These are phyloP conservation scores for Aotearoamyces nothofagi DNA, from an alignment of 2,329 filamentous ascomycete genomes.

Conservation along the genomic window DNA sequence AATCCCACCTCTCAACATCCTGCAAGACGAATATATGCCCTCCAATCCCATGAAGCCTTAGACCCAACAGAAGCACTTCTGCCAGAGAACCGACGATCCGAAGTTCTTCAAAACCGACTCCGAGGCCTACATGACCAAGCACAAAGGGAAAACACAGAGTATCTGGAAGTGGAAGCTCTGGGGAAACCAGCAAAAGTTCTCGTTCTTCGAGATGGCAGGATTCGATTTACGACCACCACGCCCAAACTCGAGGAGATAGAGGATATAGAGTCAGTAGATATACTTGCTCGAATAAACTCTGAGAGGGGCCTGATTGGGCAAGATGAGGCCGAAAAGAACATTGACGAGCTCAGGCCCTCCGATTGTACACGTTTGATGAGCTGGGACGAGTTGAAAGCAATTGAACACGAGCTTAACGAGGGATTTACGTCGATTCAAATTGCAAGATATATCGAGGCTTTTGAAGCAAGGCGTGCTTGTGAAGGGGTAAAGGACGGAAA, in stretches of 20 bases:
- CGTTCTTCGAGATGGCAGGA: conserved; percentile 16
- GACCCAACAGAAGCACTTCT: not conserved
- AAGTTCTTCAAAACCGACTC: not conserved
- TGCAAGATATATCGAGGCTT: conserved; percentile 10
- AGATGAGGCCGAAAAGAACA: conserved; percentile 16
- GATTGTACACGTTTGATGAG: conserved; percentile 6
- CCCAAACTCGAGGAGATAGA: not conserved
- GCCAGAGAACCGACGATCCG: not conserved
- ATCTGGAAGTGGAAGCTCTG: conserved; percentile 9
- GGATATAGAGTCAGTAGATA: conserved; percentile 14
- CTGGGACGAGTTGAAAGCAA: conserved; percentile 14
- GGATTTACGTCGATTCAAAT: conserved; percentile 17
- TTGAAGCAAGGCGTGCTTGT: conserved; percentile 1
- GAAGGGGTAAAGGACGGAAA: too few species aligned
- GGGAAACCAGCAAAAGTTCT: conserved; percentile 15
- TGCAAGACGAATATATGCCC: too few species aligned
- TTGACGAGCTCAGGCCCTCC: conserved; percentile 14
- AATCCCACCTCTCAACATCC: too few species aligned
- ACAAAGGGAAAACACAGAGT: conserved; percentile 10
- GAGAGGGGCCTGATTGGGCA: conserved; percentile 15
- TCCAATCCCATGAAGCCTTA: too few species aligned
- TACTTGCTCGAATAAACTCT: conserved; percentile 12
- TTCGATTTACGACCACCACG: conserved; percentile 5
- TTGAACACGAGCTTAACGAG: conserved; percentile 13
- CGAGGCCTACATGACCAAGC: conserved; percentile 6